These are phyloP conservation scores for Polyrhizophydium stewartii DNA, from an alignment of 371 early-diverging fungal genomes.

Conservation along the genomic window DNA sequence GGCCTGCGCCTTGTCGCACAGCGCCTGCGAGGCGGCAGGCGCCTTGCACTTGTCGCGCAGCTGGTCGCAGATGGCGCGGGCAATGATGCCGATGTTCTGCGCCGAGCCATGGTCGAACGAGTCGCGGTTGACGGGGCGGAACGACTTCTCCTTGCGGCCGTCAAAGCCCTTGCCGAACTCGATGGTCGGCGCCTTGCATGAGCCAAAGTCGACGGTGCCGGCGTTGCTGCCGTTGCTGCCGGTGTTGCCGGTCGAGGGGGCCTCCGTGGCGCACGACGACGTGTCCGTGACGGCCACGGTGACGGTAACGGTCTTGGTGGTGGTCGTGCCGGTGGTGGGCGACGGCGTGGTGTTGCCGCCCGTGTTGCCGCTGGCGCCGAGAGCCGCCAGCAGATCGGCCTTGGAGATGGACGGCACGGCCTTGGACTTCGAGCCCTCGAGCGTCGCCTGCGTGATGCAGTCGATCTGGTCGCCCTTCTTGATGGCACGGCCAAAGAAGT, in stretches of 20 bases:
- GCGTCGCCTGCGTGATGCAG: constrained; percentile 10
- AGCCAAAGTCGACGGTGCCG: neutral
- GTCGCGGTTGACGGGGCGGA: neutral
- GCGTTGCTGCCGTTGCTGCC: neutral
- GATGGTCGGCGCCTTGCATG: neutral
- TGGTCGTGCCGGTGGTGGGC: too few species aligned
- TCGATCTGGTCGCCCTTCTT: constrained; percentile 8
- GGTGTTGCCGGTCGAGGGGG: neutral
- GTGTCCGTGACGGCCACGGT: too few species aligned
- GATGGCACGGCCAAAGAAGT: constrained; percentile 4
- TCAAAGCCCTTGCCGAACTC: neutral
- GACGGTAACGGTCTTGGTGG: too few species aligned
- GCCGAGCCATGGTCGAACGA: neutral
- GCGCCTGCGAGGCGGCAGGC: neutral
- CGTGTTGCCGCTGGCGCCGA: too few species aligned
- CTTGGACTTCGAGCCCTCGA: neutral
- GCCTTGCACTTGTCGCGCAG: neutral
- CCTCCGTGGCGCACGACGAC: too few species aligned
- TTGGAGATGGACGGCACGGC: too few species aligned
- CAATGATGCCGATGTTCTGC: too few species aligned
- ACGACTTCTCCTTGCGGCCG: neutral
- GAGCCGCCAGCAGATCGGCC: too few species aligned
- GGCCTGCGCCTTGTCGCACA: neutral
- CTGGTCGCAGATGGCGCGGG: neutral
- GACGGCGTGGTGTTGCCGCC: too few species aligned